Conservation (phyloP, 1,284 basidiomycete genomes). For the Puccinia hordei region DNA sequence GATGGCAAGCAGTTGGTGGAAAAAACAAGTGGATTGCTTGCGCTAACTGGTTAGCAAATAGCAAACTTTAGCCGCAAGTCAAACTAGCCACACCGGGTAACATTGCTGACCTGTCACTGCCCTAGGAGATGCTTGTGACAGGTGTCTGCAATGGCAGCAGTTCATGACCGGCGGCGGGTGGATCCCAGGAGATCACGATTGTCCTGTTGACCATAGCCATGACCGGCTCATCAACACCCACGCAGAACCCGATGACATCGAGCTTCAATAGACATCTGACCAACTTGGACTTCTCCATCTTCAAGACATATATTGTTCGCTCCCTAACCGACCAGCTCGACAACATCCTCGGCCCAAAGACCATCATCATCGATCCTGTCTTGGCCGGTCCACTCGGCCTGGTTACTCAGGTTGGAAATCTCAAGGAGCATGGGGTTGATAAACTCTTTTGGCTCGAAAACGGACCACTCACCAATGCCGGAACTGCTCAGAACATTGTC, state of each 20-base stretch:
- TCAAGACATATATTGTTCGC: conserved; percentile 42
- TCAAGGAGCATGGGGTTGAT: conserved; percentile 98
- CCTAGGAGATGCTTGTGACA: no score
- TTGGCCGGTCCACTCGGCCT: conserved; percentile 89
- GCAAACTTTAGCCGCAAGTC: no score
- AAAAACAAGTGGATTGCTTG: no score
- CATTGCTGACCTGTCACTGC: no score
- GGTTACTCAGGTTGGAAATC: conserved; percentile 82
- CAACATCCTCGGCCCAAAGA: conserved; percentile 84
- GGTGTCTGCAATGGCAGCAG: no score
- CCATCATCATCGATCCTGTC: conserved; percentile 83
- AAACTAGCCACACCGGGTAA: no score
- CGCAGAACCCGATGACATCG: not conserved
- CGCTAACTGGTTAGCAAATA: no score
- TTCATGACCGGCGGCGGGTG: no score
- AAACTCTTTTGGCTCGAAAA: conserved; percentile 99
- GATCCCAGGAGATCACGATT: not conserved
- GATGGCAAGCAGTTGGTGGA: no score
- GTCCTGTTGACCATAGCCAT: not conserved
- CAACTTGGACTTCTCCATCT: conserved; percentile 38
- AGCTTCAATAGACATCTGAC: conserved; percentile 33
- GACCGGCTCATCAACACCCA: conserved; percentile 9
- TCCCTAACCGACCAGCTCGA: conserved; percentile 48
- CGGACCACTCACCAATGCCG: conserved; percentile 73
- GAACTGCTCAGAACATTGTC: conserved; percentile 78